Evolutionary conservation across 345 rosid species (phyloP).

Genomic region (Theobroma cacao): DNA sequence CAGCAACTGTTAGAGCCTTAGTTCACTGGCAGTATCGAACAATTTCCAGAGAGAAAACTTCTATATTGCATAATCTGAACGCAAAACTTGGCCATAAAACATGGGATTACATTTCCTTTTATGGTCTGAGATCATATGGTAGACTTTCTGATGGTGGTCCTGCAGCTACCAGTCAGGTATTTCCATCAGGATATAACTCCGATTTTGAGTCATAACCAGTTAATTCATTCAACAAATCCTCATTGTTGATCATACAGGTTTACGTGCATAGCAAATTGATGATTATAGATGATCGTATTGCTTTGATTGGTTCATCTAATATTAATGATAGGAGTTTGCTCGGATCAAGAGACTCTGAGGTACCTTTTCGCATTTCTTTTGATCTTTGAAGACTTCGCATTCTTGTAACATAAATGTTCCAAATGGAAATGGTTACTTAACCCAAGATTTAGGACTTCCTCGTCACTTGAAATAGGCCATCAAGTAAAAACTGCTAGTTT

Average conservation of each 20-base stretch:
- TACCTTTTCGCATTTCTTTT: slow-evolving; percentile 18
- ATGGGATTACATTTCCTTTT: slow-evolving; percentile 76
- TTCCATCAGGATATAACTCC: not conserved
- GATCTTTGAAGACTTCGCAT: not conserved
- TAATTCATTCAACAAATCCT: not conserved
- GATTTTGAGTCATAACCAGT: not conserved
- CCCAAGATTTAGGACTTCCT: not conserved
- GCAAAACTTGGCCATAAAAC: slow-evolving; percentile 57
- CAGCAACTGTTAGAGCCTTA: slow-evolving; percentile 92
- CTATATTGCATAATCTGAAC: slow-evolving; percentile 64
- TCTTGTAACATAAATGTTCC: not conserved
- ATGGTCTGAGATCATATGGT: slow-evolving; percentile 80
- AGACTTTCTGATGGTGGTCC: slow-evolving; percentile 63
- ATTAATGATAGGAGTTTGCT: slow-evolving; percentile 89
- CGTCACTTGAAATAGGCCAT: not conserved
- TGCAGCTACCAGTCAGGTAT: slow-evolving; percentile 85
- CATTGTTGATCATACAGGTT: slow-evolving; percentile 42
- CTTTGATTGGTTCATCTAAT: slow-evolving; percentile 84
- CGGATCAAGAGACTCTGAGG: slow-evolving; percentile 97
- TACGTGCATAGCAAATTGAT: slow-evolving; percentile 93
- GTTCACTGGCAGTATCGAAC: slow-evolving; percentile 96
- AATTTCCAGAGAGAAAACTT: slow-evolving; percentile 68
- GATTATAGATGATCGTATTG: slow-evolving; percentile 70
- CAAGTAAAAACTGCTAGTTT: not conserved
- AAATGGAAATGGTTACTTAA: not conserved